A percentile compares a stretch with the other conserved stretches of the same genome.
Evolutionary conservation across 1,139 yeast genomes (phyloP).

Genomic region (Casaregolazyma lundiana): DNA sequence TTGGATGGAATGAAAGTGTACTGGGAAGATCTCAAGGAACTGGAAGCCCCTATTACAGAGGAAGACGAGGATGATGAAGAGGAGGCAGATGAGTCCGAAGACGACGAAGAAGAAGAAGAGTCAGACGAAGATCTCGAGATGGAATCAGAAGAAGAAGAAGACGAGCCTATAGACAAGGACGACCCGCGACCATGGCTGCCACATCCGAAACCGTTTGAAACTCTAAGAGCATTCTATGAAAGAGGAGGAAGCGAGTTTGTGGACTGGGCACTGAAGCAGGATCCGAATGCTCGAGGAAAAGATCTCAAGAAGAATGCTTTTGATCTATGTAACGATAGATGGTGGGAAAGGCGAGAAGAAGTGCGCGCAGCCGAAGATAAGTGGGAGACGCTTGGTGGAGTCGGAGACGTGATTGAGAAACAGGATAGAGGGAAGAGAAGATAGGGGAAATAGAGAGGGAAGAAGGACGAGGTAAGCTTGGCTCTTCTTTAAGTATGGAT

Average conservation of each 20-base stretch:
- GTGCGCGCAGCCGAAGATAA: conserved; percentile 83
- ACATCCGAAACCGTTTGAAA: conserved; percentile 94
- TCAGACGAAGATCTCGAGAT: conserved; percentile 45
- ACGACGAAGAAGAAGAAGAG: conserved; percentile 51
- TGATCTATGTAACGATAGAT: conserved; percentile 86
- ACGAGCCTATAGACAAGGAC: conserved; percentile 44
- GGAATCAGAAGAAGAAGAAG: conserved; percentile 55
- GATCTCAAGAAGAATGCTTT: conserved; percentile 84
- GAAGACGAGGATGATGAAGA: conserved; percentile 60
- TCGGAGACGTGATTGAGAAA: conserved; percentile 81
- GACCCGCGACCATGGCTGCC: conserved; percentile 96
- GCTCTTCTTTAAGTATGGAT: too few species aligned
- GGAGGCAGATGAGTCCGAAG: conserved; percentile 59
- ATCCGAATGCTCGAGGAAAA: conserved; percentile 81
- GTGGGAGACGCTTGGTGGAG: conserved; percentile 86
- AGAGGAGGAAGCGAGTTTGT: conserved; percentile 84
- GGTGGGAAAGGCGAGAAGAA: conserved; percentile 98
- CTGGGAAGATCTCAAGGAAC: conserved; percentile 75
- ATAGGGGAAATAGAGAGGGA: too few species aligned
- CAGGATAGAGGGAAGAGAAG: conserved; percentile 7
- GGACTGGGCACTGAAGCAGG: conserved; percentile 78
- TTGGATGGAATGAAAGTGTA: conserved; percentile 82
- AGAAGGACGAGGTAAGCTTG: too few species aligned
- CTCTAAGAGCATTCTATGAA: conserved; percentile 72
- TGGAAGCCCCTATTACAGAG: conserved; percentile 50